Base-by-base conservation (phyloP, 2,329 filamentous ascomycete species). In the Hymenoscyphus infarciens region DNA sequence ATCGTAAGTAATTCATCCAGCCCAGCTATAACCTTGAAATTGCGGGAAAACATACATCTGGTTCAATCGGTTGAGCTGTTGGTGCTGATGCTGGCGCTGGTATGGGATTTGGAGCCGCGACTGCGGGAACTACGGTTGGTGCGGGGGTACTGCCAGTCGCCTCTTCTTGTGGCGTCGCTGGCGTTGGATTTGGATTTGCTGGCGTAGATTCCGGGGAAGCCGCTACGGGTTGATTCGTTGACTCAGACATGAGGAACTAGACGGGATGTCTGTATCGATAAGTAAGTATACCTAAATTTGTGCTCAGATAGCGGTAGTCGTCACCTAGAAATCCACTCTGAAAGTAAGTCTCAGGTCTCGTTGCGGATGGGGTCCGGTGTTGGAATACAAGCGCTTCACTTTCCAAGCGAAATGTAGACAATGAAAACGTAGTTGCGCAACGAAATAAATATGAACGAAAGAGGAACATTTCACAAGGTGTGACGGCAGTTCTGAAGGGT, bases 11-110 rank as follows among this genome's bases (percentile, higher is more conserved):
- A 33, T 52, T 10, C 22, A n/a, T 39, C 4, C 15, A 19, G 19
- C 22, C 42, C 25, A 38, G 13, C 7, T 11, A 22, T 22, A 22
- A 10, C 11, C 5, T 22, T 13, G 10, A 4, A 0, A 53, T 22
- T 5, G 3, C 2, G n/a, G 8, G 27, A 13, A 38, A 13, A 53
- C 57, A 25, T 35, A 54, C 57, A 54, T 60, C 57, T 16, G 57
- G 29, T 29, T 60, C 57, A 38, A 58, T 58, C n/a, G 42, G 42
- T 49, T 49, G 42, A 49, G 19, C 42, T 22, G 42, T 7, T n/a
- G 39, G 5, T n/a, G 16, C 15, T 42, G 38, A 16, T 3, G 38
- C 29, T 38, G 52, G 15, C 6, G 25, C 53, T 19, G 22, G 45
- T 52, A 5, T 52, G 1, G 45, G 45, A 52, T 52, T 52, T 10